Evolutionary conservation across 768 basidiomycete genomes (phyloP).

Genomic region (Cystobasidium onofrii): DNA sequence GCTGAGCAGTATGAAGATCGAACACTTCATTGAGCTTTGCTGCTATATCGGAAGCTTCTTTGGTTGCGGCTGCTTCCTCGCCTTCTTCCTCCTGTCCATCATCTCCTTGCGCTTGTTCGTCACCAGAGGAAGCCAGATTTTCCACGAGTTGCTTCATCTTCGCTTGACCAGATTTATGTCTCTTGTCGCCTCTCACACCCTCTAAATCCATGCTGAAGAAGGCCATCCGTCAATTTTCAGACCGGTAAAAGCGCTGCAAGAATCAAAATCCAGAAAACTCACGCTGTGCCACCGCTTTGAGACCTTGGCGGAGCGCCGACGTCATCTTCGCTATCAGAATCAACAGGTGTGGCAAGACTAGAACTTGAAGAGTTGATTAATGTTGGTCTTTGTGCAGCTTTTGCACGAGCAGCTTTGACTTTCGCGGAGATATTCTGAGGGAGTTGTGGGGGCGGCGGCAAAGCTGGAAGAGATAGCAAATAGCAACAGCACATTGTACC

Average conservation of each 20-base stretch:
- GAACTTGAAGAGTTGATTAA: neutral
- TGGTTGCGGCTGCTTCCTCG: neutral
- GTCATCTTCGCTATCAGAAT: conserved; percentile 10
- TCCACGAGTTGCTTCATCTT: conserved; percentile 10
- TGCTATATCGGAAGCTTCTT: conserved; percentile 18
- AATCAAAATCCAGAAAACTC: no score
- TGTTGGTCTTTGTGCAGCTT: neutral
- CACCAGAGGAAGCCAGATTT: conserved; percentile 5
- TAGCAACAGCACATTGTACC: conserved; percentile 34
- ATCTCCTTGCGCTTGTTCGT: conserved; percentile 1
- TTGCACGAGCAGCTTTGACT: neutral
- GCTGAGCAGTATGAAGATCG: conserved; percentile 29
- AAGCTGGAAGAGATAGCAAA: conserved; percentile 19
- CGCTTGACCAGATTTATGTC: neutral
- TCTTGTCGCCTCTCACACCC: neutral
- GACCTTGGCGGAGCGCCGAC: neutral
- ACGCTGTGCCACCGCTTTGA: conserved; percentile 28
- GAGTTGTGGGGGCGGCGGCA: conserved; percentile 23
- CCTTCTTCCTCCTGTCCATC: neutral
- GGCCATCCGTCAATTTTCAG: no score
- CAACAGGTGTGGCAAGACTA: neutral
- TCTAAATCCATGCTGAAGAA: conserved; percentile 8
- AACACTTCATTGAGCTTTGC: conserved; percentile 26
- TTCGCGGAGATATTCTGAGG: conserved; percentile 17
- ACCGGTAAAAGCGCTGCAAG: no score